Evolutionary conservation across 2,329 filamentous ascomycete genomes (phyloP), one percentile per base, ranked within the genome.

Genomic region (Aspergillus novofumigatus): DNA sequence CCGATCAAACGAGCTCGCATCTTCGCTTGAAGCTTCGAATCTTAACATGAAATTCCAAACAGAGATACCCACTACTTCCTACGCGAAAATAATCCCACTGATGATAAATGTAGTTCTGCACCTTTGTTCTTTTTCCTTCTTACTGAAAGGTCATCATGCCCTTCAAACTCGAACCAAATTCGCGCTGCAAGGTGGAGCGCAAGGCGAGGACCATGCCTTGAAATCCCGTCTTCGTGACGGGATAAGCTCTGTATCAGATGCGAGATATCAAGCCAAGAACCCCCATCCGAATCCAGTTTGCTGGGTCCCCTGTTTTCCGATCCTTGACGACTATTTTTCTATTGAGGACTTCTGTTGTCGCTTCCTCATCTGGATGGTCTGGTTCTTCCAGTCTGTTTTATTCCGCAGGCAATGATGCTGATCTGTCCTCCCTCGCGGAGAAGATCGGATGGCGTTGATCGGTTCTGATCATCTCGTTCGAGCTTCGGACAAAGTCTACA

Each of bases 131-230:
- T 57, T 25, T 11, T 53, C 48, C 20, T 21, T 55, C 28, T 23
- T 45, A 8, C n/a, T 17, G 17, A 52, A 6, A 17, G 14, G 14
- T 14, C 32, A 17, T 38, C 5, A 32, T 32, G 28, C 38, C 38
- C 35, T 32, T 42, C 53, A 42, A 51, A 61, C 45, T 4, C n/a
- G 49, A 28, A 28, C 17, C 47, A 14, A 35, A 59, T 77, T 78
- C 77, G 77, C 77, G 73, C 75, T 75, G 77, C 72, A 76, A 79
- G 78, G 78, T 80, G 77, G 78, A 80, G 78, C 77, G 71, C 77
- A 77, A 79, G 77, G 77, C 75, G 77, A 80, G 78, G 67, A 72
- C 70, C 71, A 78, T 80, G 75, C 76, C 77, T 78, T 78, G 75
- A 77, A 75, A 75, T 74, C 72, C 69, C 65, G 68, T 63, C 59